Evolutionary conservation across 768 basidiomycete species (phyloP).

Genomic region (Mycena haematopus): DNA sequence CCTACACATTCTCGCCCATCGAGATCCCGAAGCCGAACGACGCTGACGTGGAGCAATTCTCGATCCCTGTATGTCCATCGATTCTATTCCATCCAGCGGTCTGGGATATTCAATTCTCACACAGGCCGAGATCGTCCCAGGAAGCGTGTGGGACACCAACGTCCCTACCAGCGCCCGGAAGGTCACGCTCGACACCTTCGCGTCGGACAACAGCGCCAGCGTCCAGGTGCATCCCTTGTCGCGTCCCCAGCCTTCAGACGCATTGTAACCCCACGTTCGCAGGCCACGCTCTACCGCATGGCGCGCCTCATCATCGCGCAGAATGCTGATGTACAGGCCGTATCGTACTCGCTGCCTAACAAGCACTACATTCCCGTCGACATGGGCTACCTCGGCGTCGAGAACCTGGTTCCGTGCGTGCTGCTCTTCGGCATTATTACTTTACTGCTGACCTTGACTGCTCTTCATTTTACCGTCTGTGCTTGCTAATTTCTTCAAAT

Average conservation of each 20-base stretch:
- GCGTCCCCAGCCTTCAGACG: too few species aligned
- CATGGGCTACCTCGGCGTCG: constrained; percentile 74
- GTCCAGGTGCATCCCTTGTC: too few species aligned
- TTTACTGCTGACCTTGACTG: too few species aligned
- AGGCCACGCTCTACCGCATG: constrained; percentile 96
- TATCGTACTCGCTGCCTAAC: constrained; percentile 85
- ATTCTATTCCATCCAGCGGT: too few species aligned
- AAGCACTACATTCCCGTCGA: constrained; percentile 94
- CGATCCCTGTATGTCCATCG: constrained; percentile 40
- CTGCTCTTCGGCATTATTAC: too few species aligned
- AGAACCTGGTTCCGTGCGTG: constrained; percentile 69
- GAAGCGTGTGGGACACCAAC: constrained; percentile 65
- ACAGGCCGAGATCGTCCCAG: constrained; percentile 31
- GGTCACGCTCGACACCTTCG: constrained; percentile 82
- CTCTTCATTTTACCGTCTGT: too few species aligned
- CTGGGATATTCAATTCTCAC: too few species aligned
- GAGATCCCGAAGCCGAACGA: constrained; percentile 55
- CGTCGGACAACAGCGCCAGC: constrained; percentile 87
- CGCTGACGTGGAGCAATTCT: constrained; percentile 58
- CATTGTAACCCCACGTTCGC: too few species aligned
- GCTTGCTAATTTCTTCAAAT: too few species aligned
- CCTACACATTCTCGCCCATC: constrained; percentile 66
- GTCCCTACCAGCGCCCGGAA: constrained; percentile 61
- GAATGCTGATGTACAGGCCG: constrained; percentile 62
- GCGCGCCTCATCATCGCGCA: constrained; percentile 72